These are phyloP conservation scores for Cladophialophora psammophila DNA, from an alignment of 2,329 filamentous ascomycete species.

Conservation along the genomic window DNA sequence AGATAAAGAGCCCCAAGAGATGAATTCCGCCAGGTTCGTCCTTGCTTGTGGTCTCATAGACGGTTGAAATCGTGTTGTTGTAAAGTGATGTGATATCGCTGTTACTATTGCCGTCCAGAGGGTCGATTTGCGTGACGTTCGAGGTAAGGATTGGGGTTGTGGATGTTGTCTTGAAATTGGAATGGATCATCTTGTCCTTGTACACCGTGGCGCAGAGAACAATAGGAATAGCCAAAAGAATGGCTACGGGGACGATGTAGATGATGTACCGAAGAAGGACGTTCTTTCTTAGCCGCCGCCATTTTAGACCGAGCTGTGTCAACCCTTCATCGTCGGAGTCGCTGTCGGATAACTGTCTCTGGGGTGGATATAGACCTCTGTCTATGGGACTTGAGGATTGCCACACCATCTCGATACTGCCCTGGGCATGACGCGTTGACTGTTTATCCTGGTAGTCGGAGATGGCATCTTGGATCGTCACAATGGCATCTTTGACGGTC, in stretches of 20 bases:
- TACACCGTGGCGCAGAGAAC: slow-evolving; percentile 38
- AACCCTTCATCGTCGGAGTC: slow-evolving; percentile 18
- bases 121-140: slow-evolving; percentile 22
- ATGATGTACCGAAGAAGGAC: slow-evolving; percentile 33
- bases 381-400: slow-evolving; percentile 6
- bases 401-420: slow-evolving; percentile 14
- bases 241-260: slow-evolving; percentile 35
- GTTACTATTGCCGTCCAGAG: slow-evolving; percentile 8
- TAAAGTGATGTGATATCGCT: slow-evolving; percentile 10
- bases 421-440: background rate
- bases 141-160: slow-evolving; percentile 22
- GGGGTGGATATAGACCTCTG: background rate
- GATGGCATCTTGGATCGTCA: slow-evolving; percentile 21
- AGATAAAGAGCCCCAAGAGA: slow-evolving; percentile 34
- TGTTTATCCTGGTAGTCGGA: slow-evolving; percentile 24
- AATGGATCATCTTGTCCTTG: slow-evolving; percentile 36
- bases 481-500: slow-evolving; percentile 26
- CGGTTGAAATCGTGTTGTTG: slow-evolving; percentile 21
- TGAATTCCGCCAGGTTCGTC: slow-evolving; percentile 25
- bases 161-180: slow-evolving; percentile 8
- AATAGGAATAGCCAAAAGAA: slow-evolving; percentile 32
- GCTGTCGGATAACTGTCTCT: slow-evolving; percentile 10
- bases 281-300: slow-evolving; percentile 25
- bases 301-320: slow-evolving; percentile 25
- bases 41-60: slow-evolving; percentile 17